Evolutionary conservation across 305 asterid species (phyloP).

Genomic region (Euphrasia arctica): DNA sequence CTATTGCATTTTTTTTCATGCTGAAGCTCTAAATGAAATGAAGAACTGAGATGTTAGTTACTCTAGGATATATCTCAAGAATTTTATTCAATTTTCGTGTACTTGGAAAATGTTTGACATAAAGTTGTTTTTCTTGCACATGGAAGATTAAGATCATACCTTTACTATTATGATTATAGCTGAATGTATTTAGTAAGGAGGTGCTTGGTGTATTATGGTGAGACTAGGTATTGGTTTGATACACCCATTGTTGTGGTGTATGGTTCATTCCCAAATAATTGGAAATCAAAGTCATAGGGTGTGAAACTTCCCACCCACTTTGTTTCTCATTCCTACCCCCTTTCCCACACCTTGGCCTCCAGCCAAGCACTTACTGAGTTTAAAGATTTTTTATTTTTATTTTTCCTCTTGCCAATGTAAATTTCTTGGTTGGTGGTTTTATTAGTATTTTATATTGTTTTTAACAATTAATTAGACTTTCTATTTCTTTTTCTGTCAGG

Average conservation of each 20-base stretch:
- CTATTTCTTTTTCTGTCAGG: conserved; percentile 48
- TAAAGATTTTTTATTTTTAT: neutral
- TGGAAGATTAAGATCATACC: neutral
- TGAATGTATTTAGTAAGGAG: conserved; percentile 11
- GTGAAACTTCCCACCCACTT: no score
- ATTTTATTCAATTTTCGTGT: neutral
- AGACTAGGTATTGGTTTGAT: no score
- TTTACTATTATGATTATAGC: conserved; percentile 8
- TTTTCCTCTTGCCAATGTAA: conserved; percentile 5
- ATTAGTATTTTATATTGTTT: conserved; percentile 8
- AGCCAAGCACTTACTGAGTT: neutral
- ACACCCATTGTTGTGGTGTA: no score
- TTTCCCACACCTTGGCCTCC: no score
- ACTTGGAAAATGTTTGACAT: conserved; percentile 6
- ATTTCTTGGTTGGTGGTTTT: conserved; percentile 20
- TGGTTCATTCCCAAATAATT: no score
- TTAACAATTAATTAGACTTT: conserved; percentile 19
- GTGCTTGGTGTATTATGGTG: no score
- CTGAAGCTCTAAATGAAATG: conserved; percentile 3
- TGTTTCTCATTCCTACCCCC: no score
- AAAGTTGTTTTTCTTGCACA: conserved; percentile 4
- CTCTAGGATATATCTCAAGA: conserved; percentile 4
- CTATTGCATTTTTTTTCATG: neutral
- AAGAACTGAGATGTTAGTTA: neutral
- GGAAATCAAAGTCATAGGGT: no score